A percentile compares a stretch with the other conserved stretches of the same genome.
Conservation (phyloP, 202 grass and related monocot genomes). For the Carex sylvatica region DNA sequence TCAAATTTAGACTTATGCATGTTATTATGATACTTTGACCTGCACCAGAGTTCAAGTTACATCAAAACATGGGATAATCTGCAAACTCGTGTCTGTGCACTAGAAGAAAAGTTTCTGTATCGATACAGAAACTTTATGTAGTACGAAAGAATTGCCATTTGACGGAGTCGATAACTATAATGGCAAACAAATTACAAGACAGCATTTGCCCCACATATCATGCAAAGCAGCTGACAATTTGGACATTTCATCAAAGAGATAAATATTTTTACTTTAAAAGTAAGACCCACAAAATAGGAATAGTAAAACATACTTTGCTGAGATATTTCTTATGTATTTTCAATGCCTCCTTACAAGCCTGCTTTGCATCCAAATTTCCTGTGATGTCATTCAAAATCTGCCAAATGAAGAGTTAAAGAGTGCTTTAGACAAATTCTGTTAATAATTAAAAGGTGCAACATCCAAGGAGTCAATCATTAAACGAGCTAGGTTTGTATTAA, state of each 20-base stretch:
- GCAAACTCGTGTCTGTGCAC: background rate
- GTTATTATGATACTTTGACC: conserved; percentile 29
- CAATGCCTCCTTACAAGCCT: conserved; percentile 71
- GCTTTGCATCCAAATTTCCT: conserved; percentile 79
- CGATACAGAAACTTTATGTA: background rate
- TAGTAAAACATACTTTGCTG: conserved; percentile 35
- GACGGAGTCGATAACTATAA: background rate
- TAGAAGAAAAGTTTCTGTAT: background rate
- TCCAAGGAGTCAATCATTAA: background rate
- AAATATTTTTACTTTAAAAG: background rate
- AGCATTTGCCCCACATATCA: background rate
- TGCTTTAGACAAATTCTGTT: background rate
- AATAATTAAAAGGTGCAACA: background rate
- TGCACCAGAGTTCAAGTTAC: background rate
- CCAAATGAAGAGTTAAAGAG: background rate
- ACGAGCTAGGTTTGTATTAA: background rate
- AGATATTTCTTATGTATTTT: conserved; percentile 78
- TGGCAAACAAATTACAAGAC: background rate
- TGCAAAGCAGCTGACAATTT: background rate
- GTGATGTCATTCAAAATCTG: conserved; percentile 92
- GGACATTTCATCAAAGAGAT: background rate
- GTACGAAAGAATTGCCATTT: background rate
- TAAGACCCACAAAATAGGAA: background rate
- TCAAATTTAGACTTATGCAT: background rate
- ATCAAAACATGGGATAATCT: conserved; percentile 1